Conservation (phyloP, 2,329 filamentous ascomycete species). For the Trichophaea hybrida region DNA sequence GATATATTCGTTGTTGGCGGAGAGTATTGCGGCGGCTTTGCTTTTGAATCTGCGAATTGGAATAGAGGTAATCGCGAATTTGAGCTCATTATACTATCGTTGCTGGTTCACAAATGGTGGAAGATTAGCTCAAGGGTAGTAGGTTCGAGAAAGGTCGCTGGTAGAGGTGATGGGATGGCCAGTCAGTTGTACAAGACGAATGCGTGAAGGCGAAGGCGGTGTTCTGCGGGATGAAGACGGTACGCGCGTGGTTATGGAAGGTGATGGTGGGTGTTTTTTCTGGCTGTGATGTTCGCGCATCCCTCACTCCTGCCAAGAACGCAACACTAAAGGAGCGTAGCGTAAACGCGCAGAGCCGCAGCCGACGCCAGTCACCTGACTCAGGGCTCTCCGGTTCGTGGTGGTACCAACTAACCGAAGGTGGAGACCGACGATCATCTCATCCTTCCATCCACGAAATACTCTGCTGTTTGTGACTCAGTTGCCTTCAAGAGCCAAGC, state of each 20-base stretch:
- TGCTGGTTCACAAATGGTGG: too few relatives aligned
- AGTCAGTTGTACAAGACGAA: too few relatives aligned
- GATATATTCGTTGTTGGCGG: slow-evolving; percentile 13
- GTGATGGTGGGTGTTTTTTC: background rate
- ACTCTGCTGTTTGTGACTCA: too few relatives aligned
- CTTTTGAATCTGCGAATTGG: slow-evolving; percentile 1
- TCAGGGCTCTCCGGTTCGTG: too few relatives aligned
- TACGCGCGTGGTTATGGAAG: background rate
- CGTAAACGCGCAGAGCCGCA: background rate
- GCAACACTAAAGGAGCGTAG: background rate
- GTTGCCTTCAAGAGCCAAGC: too few relatives aligned
- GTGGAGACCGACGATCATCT: too few relatives aligned
- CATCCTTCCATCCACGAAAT: too few relatives aligned
- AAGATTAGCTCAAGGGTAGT: too few relatives aligned
- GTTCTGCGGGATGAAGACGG: background rate
- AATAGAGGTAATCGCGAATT: background rate
- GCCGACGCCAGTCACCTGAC: too few relatives aligned
- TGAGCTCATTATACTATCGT: background rate
- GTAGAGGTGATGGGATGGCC: too few relatives aligned
- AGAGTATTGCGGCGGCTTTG: slow-evolving; percentile 3
- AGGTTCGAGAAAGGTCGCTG: too few relatives aligned
- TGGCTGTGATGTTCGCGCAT: background rate
- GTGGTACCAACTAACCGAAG: too few relatives aligned
- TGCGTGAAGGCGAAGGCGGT: background rate
- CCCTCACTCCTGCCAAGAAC: background rate